phyloP scores from a whole-genome alignment of 768 basidiomycete species.

The Xerocomellus amylosporus region DNA sequence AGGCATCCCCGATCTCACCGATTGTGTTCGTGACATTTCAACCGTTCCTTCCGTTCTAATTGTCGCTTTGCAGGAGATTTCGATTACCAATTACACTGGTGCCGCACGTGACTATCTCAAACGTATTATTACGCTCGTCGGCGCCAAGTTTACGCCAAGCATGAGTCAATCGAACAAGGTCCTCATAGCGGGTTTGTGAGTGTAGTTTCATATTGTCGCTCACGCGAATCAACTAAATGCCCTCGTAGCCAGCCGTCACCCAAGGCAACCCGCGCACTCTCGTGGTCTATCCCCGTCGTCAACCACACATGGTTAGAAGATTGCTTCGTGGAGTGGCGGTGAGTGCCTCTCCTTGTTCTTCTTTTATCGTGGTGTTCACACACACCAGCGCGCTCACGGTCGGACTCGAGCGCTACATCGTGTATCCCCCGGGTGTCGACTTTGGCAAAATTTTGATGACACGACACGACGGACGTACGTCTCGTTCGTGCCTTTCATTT shows the following conservation, averaged over 20 bases:
- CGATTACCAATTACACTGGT: conserved; percentile 88
- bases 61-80: conserved; percentile 55
- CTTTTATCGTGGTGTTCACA: not conserved
- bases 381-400: conserved; percentile 47
- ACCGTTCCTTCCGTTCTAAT: not conserved
- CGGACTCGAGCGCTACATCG: conserved; percentile 63
- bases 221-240: not conserved
- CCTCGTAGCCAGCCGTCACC: conserved; percentile 35
- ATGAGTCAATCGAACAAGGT: conserved; percentile 77
- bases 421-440: conserved; percentile 66
- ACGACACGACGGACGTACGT: conserved; percentile 15
- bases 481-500: not conserved
- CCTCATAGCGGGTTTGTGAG: conserved; percentile 82
- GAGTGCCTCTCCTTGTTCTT: not conserved
- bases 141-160: conserved; percentile 76
- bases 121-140: conserved; percentile 72
- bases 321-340: conserved; percentile 77
- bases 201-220: conserved; percentile 5
- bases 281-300: conserved; percentile 83
- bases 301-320: conserved; percentile 94
- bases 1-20: conserved; percentile 55
- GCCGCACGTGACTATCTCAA: conserved; percentile 86
- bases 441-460: conserved; percentile 45
- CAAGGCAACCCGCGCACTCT: conserved; percentile 70
- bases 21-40: conserved; percentile 48